These are phyloP conservation scores for Paramecium primaurelia DNA, from an alignment of 73 alveolate species.

Conservation along the genomic window DNA sequence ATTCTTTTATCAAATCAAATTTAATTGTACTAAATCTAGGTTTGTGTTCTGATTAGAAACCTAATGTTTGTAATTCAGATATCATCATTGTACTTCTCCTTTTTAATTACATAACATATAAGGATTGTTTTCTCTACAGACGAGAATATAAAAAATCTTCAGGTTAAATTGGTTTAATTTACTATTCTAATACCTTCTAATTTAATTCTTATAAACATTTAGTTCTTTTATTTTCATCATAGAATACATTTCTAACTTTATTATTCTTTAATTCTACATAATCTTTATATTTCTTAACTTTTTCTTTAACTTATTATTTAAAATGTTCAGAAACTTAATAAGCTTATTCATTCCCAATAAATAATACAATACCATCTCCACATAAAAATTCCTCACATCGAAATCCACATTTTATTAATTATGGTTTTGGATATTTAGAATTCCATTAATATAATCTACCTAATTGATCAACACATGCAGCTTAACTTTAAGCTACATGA, in stretches of 20 bases:
- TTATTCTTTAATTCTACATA: background rate
- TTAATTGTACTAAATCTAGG: background rate
- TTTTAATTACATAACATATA: background rate
- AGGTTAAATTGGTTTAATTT: background rate
- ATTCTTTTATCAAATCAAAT: background rate
- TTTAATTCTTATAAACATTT: constrained; percentile 5
- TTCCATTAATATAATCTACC: constrained; percentile 17
- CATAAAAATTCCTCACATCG: constrained; percentile 12
- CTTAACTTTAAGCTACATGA: background rate
- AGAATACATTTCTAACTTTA: constrained; percentile 5
- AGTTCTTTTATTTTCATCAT: constrained; percentile 1
- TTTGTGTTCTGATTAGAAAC: background rate
- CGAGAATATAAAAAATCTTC: background rate
- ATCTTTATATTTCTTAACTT: background rate
- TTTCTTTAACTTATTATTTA: background rate
- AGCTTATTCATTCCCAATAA: background rate
- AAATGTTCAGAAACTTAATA: constrained; percentile 5
- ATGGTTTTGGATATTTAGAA: background rate
- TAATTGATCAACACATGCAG: constrained; percentile 32
- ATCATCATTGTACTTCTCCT: constrained; percentile 13
- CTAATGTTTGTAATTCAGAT: background rate
- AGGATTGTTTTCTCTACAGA: background rate
- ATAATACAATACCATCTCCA: constrained; percentile 7
- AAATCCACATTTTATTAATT: background rate
- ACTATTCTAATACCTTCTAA: background rate